Evolutionary conservation across 2,329 filamentous ascomycete species (phyloP).

Genomic region (Fusarium drepaniforme): DNA sequence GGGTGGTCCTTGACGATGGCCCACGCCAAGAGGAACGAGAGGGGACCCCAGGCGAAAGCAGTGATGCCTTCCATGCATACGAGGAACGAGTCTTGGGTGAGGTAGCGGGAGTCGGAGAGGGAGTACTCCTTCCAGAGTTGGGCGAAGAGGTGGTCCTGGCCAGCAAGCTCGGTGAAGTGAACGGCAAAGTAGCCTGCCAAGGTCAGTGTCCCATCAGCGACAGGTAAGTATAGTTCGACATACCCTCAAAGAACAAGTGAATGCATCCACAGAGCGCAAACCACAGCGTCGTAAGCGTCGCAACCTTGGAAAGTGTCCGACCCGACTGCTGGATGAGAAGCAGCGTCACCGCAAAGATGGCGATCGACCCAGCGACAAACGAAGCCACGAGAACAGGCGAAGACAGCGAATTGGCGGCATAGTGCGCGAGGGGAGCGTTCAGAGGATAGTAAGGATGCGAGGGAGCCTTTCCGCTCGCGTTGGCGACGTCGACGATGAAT

Average conservation of each 20-base stretch:
- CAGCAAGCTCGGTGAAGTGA: constrained; percentile 57
- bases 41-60: constrained; percentile 64
- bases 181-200: constrained; percentile 61
- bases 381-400: constrained; percentile 68
- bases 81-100: constrained; percentile 65
- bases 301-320: constrained; percentile 63
- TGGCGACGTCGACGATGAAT: constrained; percentile 5
- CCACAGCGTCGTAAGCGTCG: constrained; percentile 76
- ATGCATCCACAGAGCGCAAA: constrained; percentile 76
- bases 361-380: constrained; percentile 68
- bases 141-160: constrained; percentile 58
- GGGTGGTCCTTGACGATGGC: constrained; percentile 58
- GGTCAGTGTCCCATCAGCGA: not conserved
- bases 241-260: constrained; percentile 58
- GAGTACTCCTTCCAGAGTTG: constrained; percentile 72
- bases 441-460: constrained; percentile 79
- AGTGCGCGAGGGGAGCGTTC: constrained; percentile 70
- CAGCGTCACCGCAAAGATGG: constrained; percentile 69
- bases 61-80: constrained; percentile 68
- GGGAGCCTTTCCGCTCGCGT: constrained; percentile 21
- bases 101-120: constrained; percentile 67
- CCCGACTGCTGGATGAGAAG: constrained; percentile 64
- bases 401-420: constrained; percentile 74
- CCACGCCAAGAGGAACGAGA: constrained; percentile 61
- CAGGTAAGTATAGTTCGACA: not conserved